Conservation (phyloP, 805 yeast genomes). For the Spathaspora gorwiae region DNA sequence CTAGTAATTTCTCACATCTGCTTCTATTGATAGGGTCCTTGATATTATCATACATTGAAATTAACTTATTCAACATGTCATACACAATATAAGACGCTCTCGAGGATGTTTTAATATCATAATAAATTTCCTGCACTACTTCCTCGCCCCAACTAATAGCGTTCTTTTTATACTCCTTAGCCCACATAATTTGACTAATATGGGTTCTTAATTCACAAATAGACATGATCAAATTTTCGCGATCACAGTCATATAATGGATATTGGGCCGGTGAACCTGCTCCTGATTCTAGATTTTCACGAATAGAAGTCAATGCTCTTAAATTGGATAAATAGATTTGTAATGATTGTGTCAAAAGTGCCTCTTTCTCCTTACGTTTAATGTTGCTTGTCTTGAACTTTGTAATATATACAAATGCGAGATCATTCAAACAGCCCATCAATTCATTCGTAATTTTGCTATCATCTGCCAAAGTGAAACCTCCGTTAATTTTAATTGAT, state of each 20-base stretch:
- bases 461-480: conserved; percentile 21
- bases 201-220: conserved; percentile 34
- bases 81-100: conserved; percentile 25
- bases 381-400: conserved; percentile 2
- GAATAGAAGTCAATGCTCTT: conserved; percentile 17
- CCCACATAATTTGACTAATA: conserved; percentile 40
- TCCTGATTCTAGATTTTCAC: conserved; percentile 11
- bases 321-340: conserved; percentile 36
- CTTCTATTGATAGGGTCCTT: conserved; percentile 19
- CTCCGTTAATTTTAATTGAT: conserved; percentile 17
- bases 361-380: conserved; percentile 8
- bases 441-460: conserved; percentile 36
- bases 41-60: conserved; percentile 25
- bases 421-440: conserved; percentile 24
- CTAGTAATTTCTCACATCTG: conserved; percentile 24
- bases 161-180: conserved; percentile 31
- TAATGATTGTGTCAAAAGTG: conserved; percentile 21
- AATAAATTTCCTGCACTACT: conserved; percentile 32
- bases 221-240: conserved; percentile 21
- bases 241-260: conserved; percentile 35
- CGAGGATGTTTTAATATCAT: conserved; percentile 21
- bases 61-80: conserved; percentile 28
- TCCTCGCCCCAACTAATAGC: conserved; percentile 42
- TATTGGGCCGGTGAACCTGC: conserved; percentile 20
- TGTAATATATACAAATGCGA: conserved; percentile 30